phyloP scores from a whole-genome alignment of 2,329 filamentous ascomycete species.

The Xylaria sp. region DNA sequence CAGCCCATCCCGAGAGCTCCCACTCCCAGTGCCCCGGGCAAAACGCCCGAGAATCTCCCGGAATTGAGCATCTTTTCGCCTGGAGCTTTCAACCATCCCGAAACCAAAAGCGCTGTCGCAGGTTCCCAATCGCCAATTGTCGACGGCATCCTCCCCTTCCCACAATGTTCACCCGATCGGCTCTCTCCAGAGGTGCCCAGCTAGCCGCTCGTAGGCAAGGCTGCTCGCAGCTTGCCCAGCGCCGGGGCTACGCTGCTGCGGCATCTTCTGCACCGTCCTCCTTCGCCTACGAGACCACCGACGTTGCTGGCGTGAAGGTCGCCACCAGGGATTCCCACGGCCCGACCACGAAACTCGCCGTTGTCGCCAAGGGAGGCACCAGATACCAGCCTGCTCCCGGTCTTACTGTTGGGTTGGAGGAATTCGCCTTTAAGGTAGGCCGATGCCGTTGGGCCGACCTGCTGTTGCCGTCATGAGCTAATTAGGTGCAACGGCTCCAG shows the following conservation, averaged over 20 bases:
- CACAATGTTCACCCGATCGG: constrained; percentile 66
- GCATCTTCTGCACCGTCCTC: constrained; percentile 58
- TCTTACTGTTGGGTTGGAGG: constrained; percentile 85
- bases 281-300: constrained; percentile 85
- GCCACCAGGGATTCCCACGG: constrained; percentile 87
- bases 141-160: constrained; percentile 55
- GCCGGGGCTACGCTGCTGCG: constrained; percentile 62
- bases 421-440: constrained; percentile 93
- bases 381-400: constrained; percentile 90
- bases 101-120: constrained; percentile 32
- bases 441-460: constrained; percentile 27
- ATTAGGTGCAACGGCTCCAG: constrained; percentile 53
- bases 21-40: too few species aligned
- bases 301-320: constrained; percentile 87
- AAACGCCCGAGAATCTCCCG: constrained; percentile 35
- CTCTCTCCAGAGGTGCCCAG: constrained; percentile 61
- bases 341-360: constrained; percentile 85
- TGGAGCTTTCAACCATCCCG: constrained; percentile 27
- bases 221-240: constrained; percentile 57
- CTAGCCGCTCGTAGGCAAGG: constrained; percentile 59
- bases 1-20: too few species aligned
- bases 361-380: constrained; percentile 93
- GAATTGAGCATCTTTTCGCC: constrained; percentile 40
- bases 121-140: constrained; percentile 53
- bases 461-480: constrained; percentile 44